Conservation (phyloP, 2,329 filamentous ascomycete genomes). For the Ophiocordyceps robertsii region DNA sequence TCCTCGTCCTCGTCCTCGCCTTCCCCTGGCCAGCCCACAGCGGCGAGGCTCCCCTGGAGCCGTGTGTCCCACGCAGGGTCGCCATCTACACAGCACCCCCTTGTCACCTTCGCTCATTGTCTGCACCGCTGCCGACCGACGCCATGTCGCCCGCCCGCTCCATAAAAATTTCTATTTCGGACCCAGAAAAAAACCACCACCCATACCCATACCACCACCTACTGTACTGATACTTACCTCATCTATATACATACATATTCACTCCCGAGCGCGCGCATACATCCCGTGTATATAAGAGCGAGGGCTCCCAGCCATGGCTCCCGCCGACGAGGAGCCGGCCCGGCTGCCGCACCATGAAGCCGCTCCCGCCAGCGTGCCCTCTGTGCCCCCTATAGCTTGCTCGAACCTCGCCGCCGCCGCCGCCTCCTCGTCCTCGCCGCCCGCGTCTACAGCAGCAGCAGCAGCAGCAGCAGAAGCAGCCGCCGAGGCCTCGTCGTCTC, state of each 20-base stretch:
- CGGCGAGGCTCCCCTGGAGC: no score
- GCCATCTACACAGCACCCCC: neutral
- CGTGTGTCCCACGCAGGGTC: neutral
- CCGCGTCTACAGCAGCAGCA: slow-evolving; percentile 1
- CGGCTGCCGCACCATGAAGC: slow-evolving; percentile 14
- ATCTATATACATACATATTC: neutral
- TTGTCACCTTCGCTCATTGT: slow-evolving; percentile 1
- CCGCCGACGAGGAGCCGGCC: slow-evolving; percentile 14
- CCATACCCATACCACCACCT: neutral
- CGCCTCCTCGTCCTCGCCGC: neutral
- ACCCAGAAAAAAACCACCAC: slow-evolving; percentile 7
- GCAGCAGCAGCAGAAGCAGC: neutral
- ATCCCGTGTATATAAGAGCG: neutral
- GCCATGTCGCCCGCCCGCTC: slow-evolving; percentile 13
- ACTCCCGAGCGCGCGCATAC: neutral
- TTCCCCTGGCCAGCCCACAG: no score
- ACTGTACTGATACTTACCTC: neutral
- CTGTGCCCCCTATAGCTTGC: neutral
- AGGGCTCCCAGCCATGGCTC: slow-evolving; percentile 6
- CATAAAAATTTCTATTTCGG: slow-evolving; percentile 23
- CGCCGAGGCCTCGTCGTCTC: neutral
- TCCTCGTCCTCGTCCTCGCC: no score
- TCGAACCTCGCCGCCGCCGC: slow-evolving; percentile 6
- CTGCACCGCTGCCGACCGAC: slow-evolving; percentile 2
- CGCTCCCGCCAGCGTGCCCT: slow-evolving; percentile 12